phyloP scores from a whole-genome alignment of 768 basidiomycete species.

The Cystofilobasidium macerans region DNA sequence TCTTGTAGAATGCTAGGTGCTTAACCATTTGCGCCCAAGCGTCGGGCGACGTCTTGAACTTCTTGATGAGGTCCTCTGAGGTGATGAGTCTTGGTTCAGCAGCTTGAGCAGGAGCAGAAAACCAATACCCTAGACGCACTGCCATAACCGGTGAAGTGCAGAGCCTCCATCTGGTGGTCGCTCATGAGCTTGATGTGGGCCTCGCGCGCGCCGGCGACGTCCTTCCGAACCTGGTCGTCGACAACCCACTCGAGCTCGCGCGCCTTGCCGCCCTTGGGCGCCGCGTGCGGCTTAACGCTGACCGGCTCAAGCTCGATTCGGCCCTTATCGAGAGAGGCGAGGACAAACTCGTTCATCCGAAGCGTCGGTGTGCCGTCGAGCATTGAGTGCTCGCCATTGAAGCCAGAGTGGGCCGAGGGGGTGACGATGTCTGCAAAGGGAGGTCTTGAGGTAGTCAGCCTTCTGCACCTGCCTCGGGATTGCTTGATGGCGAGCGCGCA shows the following conservation, averaged over 20 bases:
- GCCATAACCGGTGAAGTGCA: slow-evolving; percentile 81
- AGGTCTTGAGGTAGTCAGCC: too few relatives aligned
- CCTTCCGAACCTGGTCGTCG: slow-evolving; percentile 46
- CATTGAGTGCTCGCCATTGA: slow-evolving; percentile 73
- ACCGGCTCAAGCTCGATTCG: slow-evolving; percentile 65
- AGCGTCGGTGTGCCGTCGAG: slow-evolving; percentile 86
- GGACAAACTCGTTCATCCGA: slow-evolving; percentile 85
- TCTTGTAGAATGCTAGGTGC: slow-evolving; percentile 88
- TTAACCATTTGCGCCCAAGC: slow-evolving; percentile 92
- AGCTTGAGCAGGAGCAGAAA: neutral
- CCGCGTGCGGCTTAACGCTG: neutral
- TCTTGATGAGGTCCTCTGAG: slow-evolving; percentile 37
- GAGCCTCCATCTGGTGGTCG: slow-evolving; percentile 67
- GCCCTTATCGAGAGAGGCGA: slow-evolving; percentile 59
- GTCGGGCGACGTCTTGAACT: slow-evolving; percentile 75
- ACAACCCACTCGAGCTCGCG: slow-evolving; percentile 60
- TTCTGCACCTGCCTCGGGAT: too few relatives aligned
- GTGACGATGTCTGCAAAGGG: slow-evolving; percentile 67
- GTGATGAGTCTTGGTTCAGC: neutral
- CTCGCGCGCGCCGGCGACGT: slow-evolving; percentile 51
- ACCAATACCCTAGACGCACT: slow-evolving; percentile 32
- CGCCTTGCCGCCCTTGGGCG: slow-evolving; percentile 27
- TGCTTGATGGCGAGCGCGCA: too few relatives aligned
- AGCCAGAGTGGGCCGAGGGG: slow-evolving; percentile 87
- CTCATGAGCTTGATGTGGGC: slow-evolving; percentile 66